Evolutionary conservation across 176 grass and related monocot species (phyloP).

Genomic region (Aegilops sharonensis): DNA sequence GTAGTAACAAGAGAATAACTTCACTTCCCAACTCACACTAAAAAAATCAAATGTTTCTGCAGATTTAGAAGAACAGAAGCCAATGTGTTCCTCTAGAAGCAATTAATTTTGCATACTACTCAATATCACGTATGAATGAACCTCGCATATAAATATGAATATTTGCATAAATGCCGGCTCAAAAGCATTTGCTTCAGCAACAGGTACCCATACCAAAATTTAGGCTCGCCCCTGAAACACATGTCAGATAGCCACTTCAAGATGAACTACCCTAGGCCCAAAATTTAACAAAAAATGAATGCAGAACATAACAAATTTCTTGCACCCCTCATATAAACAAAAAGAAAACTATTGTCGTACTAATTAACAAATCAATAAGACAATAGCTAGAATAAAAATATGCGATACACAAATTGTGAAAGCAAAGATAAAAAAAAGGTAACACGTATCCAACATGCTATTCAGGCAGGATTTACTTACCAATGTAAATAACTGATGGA

Average conservation of each 20-base stretch:
- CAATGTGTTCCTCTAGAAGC: background rate
- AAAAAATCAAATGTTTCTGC: background rate
- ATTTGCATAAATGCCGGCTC: slow-evolving; percentile 56
- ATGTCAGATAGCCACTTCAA: slow-evolving; percentile 24
- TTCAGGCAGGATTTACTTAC: too few species aligned
- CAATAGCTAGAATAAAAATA: background rate
- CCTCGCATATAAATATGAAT: background rate
- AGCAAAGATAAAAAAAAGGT: too few species aligned
- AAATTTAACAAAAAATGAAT: background rate
- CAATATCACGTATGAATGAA: background rate
- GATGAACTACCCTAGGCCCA: slow-evolving; percentile 18
- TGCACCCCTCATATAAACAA: background rate
- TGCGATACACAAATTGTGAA: background rate
- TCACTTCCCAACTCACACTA: background rate
- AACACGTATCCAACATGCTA: too few species aligned
- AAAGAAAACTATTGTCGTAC: background rate
- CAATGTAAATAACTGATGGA: too few species aligned
- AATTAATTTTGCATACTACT: background rate
- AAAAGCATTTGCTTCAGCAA: slow-evolving; percentile 75
- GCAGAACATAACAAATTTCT: background rate
- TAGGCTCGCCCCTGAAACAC: slow-evolving; percentile 80
- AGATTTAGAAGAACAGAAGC: background rate
- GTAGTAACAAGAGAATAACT: background rate
- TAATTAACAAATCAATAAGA: background rate
- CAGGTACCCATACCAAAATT: slow-evolving; percentile 96